A percentile compares a stretch with the other conserved stretches of the same genome.
Conservation (phyloP, 129 eudicot species). For the Escallonia herrerae region DNA sequence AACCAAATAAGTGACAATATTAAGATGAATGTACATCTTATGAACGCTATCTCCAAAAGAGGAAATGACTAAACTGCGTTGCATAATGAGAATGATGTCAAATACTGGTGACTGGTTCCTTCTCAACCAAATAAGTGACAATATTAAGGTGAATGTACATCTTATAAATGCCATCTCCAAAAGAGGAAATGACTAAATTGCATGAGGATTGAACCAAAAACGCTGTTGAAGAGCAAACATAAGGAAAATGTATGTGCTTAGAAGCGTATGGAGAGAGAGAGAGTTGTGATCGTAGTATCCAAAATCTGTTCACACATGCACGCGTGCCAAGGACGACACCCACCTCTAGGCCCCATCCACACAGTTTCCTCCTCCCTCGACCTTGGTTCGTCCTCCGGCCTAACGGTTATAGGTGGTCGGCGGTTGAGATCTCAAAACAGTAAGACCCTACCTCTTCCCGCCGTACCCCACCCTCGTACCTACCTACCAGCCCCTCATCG, state of each 20-base stretch:
- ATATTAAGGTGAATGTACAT: constrained; percentile 42
- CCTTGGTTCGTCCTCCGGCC: too few species aligned
- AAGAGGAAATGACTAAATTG: constrained; percentile 64
- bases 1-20: constrained; percentile 50
- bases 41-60: constrained; percentile 53
- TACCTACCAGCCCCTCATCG: too few species aligned
- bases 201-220: constrained; percentile 18
- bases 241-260: background rate
- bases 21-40: constrained; percentile 53
- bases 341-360: too few species aligned
- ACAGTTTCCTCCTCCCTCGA: too few species aligned
- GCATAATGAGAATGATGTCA: constrained; percentile 10
- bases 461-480: too few species aligned
- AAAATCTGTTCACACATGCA: background rate
- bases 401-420: too few species aligned
- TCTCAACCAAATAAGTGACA: constrained; percentile 55
- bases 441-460: too few species aligned
- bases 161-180: constrained; percentile 58
- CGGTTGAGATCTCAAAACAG: too few species aligned
- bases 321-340: too few species aligned
- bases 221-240: background rate
- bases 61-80: constrained; percentile 60
- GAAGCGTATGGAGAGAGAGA: background rate
- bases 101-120: constrained; percentile 33
- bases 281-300: background rate